These are phyloP conservation scores for Angomonas deanei DNA, from an alignment of 208 protist species.

Conservation along the genomic window DNA sequence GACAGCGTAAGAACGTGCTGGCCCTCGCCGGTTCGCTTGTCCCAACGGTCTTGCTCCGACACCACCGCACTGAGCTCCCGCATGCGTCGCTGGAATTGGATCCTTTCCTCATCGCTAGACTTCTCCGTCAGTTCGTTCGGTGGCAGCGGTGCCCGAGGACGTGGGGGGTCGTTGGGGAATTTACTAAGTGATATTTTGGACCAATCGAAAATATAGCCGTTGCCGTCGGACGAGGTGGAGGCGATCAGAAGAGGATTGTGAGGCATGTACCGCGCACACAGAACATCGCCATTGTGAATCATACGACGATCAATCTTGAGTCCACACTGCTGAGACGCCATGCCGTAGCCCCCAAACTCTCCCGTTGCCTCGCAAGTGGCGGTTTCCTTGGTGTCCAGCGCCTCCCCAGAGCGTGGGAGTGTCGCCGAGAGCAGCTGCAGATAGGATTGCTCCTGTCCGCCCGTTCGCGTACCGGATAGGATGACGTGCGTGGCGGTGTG, in stretches of 20 bases:
- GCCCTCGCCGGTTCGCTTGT: constrained; percentile 60
- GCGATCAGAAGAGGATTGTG: constrained; percentile 81
- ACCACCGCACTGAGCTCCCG: constrained; percentile 58
- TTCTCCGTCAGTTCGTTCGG: constrained; percentile 73
- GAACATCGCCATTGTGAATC: constrained; percentile 81
- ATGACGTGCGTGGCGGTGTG: constrained; percentile 67
- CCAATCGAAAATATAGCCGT: constrained; percentile 89
- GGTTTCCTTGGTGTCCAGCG: constrained; percentile 35
- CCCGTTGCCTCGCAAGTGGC: constrained; percentile 78
- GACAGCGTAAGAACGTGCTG: constrained; percentile 79
- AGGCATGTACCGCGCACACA: constrained; percentile 78
- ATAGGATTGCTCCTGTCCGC: constrained; percentile 79
- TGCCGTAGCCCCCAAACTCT: constrained; percentile 89
- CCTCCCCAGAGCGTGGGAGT: constrained; percentile 36
- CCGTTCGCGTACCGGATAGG: constrained; percentile 69
- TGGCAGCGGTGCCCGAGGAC: constrained; percentile 80
- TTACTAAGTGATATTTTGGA: constrained; percentile 76
- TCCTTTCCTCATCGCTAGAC: constrained; percentile 73
- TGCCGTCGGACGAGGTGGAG: constrained; percentile 70
- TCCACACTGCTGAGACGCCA: constrained; percentile 55
- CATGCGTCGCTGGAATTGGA: constrained; percentile 74
- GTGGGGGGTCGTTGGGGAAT: constrained; percentile 85
- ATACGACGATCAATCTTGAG: constrained; percentile 77
- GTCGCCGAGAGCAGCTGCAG: constrained; percentile 73
- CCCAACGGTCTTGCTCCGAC: constrained; percentile 81